Evolutionary conservation across 1,139 yeast species (phyloP), one percentile per base, ranked within the genome.

Genomic region (Lodderomyces orthopsilosis): DNA sequence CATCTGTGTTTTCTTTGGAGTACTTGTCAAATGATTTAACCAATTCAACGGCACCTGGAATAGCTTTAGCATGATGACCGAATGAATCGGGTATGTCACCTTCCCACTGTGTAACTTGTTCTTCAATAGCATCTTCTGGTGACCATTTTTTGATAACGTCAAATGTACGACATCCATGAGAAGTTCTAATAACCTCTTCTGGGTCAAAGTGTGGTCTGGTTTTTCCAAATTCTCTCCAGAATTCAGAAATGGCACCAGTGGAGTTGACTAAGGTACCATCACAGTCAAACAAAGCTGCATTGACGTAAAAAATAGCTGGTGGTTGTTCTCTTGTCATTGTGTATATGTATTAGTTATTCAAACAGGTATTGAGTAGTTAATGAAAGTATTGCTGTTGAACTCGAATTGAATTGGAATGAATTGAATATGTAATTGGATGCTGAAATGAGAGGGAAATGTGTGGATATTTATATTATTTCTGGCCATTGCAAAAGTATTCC

Each of bases 241-340:
- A 82, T 58, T 80, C 85, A 60, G 87, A 88, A 52, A 87, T 85
- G 47, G 94, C 89, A 47, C 82, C 83, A 48, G 91, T 86, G 34
- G 95, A 85, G 61, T 84, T 81, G 60, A 87, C 87, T 58, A 87
- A 73, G 35, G 95, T 87, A 44, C 95, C 95, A 60, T 87, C 95
- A 45, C 90, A 81, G 63, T 87, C 95, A 62, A 87, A 86, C 52
- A 85, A 76, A 52, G 73, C 77, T 52, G 77, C 77, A 58, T 72
- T 61, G 51, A 70, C 70, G 63, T 68, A 63, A 49, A 73, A 73
- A 51, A 65, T 59, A 54, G 76, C 77, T 45, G 77, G 76, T 65
- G 69, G 70, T 59, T 69, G 68, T 46, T 50, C 51, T 42, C 51
- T 47, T 21, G 63, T 59, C 63, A 59, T 59, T 32, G 23, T 35